phyloP scores from a whole-genome alignment of 2,329 filamentous ascomycete genomes.

The Blastomyces gilchristii region DNA sequence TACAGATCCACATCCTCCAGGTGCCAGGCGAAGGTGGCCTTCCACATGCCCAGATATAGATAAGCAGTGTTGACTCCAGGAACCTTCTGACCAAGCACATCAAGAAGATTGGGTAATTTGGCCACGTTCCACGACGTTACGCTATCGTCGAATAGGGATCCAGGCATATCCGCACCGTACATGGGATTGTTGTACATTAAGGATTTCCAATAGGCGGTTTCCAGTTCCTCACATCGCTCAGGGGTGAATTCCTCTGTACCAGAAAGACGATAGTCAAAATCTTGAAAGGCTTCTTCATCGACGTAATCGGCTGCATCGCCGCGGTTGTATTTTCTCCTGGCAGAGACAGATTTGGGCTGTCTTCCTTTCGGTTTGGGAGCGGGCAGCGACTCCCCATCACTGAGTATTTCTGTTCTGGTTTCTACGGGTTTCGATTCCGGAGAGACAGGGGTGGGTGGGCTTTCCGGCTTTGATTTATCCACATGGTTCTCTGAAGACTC shows the following conservation, averaged over 20 bases:
- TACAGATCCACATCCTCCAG: constrained; percentile 96
- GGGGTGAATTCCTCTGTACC: constrained; percentile 75
- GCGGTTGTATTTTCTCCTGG: constrained; percentile 75
- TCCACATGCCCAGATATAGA: constrained; percentile 98
- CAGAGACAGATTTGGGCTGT: constrained; percentile 64
- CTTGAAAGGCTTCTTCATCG: constrained; percentile 81
- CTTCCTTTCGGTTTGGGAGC: constrained; percentile 41
- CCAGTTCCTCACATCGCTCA: constrained; percentile 87
- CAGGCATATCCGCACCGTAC: constrained; percentile 93
- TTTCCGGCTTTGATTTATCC: constrained; percentile 33
- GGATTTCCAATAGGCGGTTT: constrained; percentile 94
- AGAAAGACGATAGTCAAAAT: constrained; percentile 83
- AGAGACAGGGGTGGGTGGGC: constrained; percentile 46
- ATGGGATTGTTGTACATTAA: constrained; percentile 89
- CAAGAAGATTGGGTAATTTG: constrained; percentile 83
- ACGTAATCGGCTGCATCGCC: constrained; percentile 67
- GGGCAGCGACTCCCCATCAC: constrained; percentile 35
- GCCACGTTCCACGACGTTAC: constrained; percentile 88
- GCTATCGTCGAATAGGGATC: constrained; percentile 81
- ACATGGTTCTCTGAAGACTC: constrained; percentile 28
- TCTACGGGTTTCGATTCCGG: constrained; percentile 43
- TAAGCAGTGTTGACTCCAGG: constrained; percentile 98
- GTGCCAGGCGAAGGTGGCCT: constrained; percentile 98
- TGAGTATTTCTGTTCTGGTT: constrained; percentile 47
- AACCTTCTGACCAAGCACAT: constrained; percentile 88